Base-by-base conservation (phyloP, 1,284 basidiomycete species). In the Malassezia brasiliensis region DNA sequence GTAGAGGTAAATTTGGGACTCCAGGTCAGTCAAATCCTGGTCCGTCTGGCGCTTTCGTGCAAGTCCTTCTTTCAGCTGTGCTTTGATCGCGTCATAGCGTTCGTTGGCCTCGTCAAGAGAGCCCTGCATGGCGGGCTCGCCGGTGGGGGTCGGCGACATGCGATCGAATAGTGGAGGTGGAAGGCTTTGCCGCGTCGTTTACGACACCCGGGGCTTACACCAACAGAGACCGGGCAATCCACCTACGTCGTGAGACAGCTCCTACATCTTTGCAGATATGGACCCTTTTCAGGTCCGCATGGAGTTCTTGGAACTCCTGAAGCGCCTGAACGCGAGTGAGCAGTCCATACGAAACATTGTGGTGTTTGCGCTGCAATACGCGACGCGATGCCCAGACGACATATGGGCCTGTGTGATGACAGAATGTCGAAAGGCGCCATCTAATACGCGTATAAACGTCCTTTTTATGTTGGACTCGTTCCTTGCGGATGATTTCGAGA, bases 341-440 rank as follows among this genome's bases (percentile, higher is more conserved):
- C 85, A 85, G 72, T 90, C 87, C 32, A 93, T 94, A 48, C 85
- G 87, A 69, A 90, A 88, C 74, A 85, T 88, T 35, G 87, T 93
- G 15, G 79, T 81, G 5, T 94, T 85, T 69, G 88, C 89, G 0
- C 79, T 93, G 57, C 90, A 89, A 72, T 85, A 88, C 73, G 89
- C 87, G 53, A 77, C 83, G 1, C 79, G 87, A 59, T 87, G 87
- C 5, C 15, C 56, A 5, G 90, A 93, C 66, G 90, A 94, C 73
- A 77, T 96, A 3, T 96, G 90, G 90, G 90, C 93, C 64, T 94
- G 90, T 68, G 82, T 94, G 40, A 77, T 90, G 22, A 88, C 91
- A 67, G 87, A 93, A 77, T 59, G 59, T 39, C 35, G 30, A 7
- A 58, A 55, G 81, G 87, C 86, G 32, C 83, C 85, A 1, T 83